A percentile compares a stretch with the other conserved stretches of the same genome.
These are phyloP conservation scores for Casuarina cunninghamiana DNA, from an alignment of 306 rosid species.

Conservation along the genomic window DNA sequence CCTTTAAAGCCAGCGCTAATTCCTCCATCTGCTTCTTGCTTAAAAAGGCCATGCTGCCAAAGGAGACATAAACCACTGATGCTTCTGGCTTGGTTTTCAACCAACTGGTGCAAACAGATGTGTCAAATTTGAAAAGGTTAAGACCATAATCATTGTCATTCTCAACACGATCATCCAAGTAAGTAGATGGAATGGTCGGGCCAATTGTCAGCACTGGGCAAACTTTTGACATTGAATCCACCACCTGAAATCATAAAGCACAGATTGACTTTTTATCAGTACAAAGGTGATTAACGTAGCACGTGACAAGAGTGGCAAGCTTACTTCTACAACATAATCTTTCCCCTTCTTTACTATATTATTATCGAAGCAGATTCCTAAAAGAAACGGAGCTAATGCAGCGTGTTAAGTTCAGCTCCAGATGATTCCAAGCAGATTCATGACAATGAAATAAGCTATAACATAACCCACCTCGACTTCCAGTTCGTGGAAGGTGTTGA, in stretches of 20 bases:
- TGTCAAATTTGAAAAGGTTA: constrained; percentile 35
- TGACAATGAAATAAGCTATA: background rate
- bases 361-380: too few species aligned
- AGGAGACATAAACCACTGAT: constrained; percentile 17
- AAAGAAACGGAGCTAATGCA: too few species aligned
- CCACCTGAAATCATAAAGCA: constrained; percentile 34
- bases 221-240: constrained; percentile 53
- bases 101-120: constrained; percentile 36
- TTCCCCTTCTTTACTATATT: too few species aligned
- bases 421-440: background rate
- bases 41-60: constrained; percentile 9
- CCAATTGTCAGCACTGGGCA: constrained; percentile 54
- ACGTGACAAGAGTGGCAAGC: background rate
- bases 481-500: constrained; percentile 59
- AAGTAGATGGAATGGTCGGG: constrained; percentile 52
- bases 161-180: constrained; percentile 43
- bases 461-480: constrained; percentile 46
- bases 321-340: too few species aligned
- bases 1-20: constrained; percentile 7
- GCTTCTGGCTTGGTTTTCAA: constrained; percentile 23
- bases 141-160: constrained; percentile 49
- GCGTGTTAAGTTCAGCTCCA: too few species aligned
- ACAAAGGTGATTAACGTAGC: too few species aligned
- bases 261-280: too few species aligned
- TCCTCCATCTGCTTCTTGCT: constrained; percentile 24